These are phyloP conservation scores for Taphrina deformans DNA, from an alignment of 1,139 yeast genomes.

Conservation along the genomic window DNA sequence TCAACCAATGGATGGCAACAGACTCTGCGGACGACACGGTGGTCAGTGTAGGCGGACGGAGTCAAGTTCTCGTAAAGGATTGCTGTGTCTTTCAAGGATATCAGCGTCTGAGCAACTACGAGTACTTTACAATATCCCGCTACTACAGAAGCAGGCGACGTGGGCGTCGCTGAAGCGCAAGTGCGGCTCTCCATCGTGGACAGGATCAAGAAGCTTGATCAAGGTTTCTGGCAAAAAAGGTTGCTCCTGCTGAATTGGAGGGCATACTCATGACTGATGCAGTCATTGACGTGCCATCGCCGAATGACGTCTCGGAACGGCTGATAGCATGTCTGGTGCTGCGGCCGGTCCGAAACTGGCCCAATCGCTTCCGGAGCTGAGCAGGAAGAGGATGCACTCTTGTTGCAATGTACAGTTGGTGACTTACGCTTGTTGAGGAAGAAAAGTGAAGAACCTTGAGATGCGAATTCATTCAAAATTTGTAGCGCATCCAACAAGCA, in stretches of 20 bases:
- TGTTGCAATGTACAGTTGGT: conserved; percentile 44
- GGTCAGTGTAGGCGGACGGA: too few relatives aligned
- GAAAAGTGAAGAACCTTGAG: too few relatives aligned
- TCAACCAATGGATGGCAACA: too few relatives aligned
- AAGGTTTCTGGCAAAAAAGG: conserved; percentile 70
- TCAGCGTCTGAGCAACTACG: conserved; percentile 42
- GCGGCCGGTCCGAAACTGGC: conserved; percentile 35
- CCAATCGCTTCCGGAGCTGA: conserved; percentile 39
- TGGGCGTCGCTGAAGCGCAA: conserved; percentile 53
- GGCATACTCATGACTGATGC: conserved; percentile 56
- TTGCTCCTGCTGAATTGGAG: conserved; percentile 78
- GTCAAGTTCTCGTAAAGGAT: background rate
- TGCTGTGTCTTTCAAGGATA: conserved; percentile 42
- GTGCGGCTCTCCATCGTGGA: conserved; percentile 61
- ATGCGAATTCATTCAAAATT: conserved; percentile 28
- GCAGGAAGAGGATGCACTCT: conserved; percentile 43
- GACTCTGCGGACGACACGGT: too few relatives aligned
- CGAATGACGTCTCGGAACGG: conserved; percentile 45
- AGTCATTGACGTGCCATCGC: conserved; percentile 42
- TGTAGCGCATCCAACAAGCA: too few relatives aligned
- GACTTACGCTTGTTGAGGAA: too few relatives aligned
- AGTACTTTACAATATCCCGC: conserved; percentile 42
- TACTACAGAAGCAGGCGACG: conserved; percentile 82
- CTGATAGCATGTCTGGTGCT: conserved; percentile 48
- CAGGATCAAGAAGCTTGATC: conserved; percentile 67